Evolutionary conservation across 441 rosid genomes (phyloP), one percentile per base, ranked within the genome.

Genomic region (Populus tomentosa): DNA sequence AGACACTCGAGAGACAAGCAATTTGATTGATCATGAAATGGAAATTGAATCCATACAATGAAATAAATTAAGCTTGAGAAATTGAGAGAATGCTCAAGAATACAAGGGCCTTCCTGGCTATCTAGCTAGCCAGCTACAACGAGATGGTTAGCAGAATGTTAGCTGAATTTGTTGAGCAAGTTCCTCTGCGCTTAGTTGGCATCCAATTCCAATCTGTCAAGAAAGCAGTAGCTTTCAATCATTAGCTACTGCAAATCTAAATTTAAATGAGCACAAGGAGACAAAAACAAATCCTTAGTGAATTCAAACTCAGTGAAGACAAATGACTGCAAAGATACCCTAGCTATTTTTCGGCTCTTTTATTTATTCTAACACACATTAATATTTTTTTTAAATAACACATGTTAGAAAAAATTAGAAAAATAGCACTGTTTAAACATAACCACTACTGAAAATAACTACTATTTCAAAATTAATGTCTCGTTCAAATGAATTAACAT

Each of bases 171-270:
- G 94, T 56, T 92, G 92, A 59, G 97, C 99, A 72, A 96, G 88
- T 81, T 96, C 99, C 76, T 94, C 98, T 0, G 98, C 98, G 71
- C 98, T 94, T 7, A 96, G 94, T 85, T 83, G 97, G 85, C 99
- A 96, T 86, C 90, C 97, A 79, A 92, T 88, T 84, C 99, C 99
- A 82, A 96, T 90, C 99, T 96, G 88, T 71, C 30, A 65, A 83
- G 40, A 38, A 70, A 67, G 74, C 59, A 50, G 24, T 18, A 69
- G 10, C 36, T 18, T 4, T n/a, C 59, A 72, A 65, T 82, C 81
- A 66, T 74, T 74, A 70, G 72, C 77, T 18, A 40, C 69, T 70
- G 14, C 10, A 77, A 73, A 69, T 56, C 59, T 2, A 70, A 7
- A 46, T 36, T 59, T 20, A 21, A 36, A 23, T 66, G 13, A 40